phyloP scores from a whole-genome alignment of 768 basidiomycete genomes.

The Boletellus sp. region DNA sequence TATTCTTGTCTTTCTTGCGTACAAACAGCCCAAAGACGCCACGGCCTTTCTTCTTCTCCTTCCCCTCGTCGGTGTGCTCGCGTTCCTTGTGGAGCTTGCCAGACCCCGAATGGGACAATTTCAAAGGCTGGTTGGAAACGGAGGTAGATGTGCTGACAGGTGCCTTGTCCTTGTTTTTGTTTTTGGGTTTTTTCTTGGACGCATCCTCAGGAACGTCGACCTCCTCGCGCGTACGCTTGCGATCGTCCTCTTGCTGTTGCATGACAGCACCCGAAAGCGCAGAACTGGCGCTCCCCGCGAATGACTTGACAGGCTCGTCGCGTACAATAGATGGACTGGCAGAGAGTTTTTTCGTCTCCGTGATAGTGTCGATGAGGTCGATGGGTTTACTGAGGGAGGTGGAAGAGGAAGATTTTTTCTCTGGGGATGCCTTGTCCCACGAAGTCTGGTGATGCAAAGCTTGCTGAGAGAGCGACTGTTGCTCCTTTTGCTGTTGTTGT shows the following conservation, averaged over 20 bases:
- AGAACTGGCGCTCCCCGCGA: constrained; percentile 18
- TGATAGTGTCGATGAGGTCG: constrained; percentile 60
- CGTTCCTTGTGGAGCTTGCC: constrained; percentile 46
- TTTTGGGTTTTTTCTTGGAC: constrained; percentile 47
- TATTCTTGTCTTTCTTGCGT: constrained; percentile 72
- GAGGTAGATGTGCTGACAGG: constrained; percentile 27
- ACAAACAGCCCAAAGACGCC: constrained; percentile 76
- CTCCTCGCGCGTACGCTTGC: constrained; percentile 52
- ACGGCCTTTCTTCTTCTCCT: constrained; percentile 62
- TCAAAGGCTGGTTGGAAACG: constrained; percentile 21
- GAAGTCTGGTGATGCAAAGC: constrained; percentile 43
- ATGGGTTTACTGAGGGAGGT: constrained; percentile 33
- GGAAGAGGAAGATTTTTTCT: constrained; percentile 29
- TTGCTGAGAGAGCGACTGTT: constrained; percentile 27
- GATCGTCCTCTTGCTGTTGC: constrained; percentile 50
- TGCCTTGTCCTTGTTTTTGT: constrained; percentile 47
- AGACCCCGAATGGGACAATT: constrained; percentile 10
- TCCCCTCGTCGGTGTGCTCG: constrained; percentile 42
- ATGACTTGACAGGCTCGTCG: constrained; percentile 36
- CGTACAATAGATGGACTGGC: constrained; percentile 77
- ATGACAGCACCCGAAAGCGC: constrained; percentile 38
- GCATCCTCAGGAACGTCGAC: constrained; percentile 42
- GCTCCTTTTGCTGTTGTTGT: constrained; percentile 35
- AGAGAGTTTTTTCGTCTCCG: constrained; percentile 73
- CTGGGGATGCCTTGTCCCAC: constrained; percentile 43